Evolutionary conservation across 2,329 filamentous ascomycete species (phyloP).

Genomic region (Cladosporium sp.): DNA sequence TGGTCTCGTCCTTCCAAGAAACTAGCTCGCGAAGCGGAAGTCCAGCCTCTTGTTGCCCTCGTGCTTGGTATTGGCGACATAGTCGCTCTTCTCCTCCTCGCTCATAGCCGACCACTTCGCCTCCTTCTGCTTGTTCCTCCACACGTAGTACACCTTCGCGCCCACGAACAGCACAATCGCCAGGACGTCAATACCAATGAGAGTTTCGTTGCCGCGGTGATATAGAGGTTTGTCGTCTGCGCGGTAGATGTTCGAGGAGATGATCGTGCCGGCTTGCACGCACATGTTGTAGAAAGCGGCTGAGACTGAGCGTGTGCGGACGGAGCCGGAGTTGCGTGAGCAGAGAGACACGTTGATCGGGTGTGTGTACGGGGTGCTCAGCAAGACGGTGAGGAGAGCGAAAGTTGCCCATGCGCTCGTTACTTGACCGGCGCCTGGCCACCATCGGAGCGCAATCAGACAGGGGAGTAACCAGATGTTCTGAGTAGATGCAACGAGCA

Average conservation of each 20-base stretch:
- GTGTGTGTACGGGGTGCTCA: conserved; percentile 52
- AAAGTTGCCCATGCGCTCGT: conserved; percentile 40
- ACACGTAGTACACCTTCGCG: conserved; percentile 56
- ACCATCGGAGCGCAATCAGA: conserved; percentile 53
- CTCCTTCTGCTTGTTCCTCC: conserved; percentile 43
- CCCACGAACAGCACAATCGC: conserved; percentile 54
- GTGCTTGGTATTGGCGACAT: conserved; percentile 45
- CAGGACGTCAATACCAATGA: conserved; percentile 53
- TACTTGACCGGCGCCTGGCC: conserved; percentile 42
- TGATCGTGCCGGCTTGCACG: conserved; percentile 45
- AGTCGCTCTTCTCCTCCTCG: conserved; percentile 50
- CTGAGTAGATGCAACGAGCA: conserved; percentile 50
- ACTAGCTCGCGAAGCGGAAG: conserved; percentile 39
- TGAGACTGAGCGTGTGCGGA: conserved; percentile 42
- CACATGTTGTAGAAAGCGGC: conserved; percentile 47
- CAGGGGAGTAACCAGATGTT: conserved; percentile 63
- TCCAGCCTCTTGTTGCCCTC: conserved; percentile 43
- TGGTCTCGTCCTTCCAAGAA: conserved; percentile 3
- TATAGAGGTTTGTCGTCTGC: conserved; percentile 47
- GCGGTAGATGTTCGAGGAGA: conserved; percentile 50
- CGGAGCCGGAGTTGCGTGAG: conserved; percentile 41
- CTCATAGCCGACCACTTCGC: conserved; percentile 49
- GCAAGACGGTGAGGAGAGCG: conserved; percentile 39
- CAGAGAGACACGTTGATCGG: conserved; percentile 44
- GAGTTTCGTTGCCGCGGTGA: conserved; percentile 44